Evolutionary conservation across 768 basidiomycete species (phyloP).

Genomic region (Amanita pseudoporphyria): DNA sequence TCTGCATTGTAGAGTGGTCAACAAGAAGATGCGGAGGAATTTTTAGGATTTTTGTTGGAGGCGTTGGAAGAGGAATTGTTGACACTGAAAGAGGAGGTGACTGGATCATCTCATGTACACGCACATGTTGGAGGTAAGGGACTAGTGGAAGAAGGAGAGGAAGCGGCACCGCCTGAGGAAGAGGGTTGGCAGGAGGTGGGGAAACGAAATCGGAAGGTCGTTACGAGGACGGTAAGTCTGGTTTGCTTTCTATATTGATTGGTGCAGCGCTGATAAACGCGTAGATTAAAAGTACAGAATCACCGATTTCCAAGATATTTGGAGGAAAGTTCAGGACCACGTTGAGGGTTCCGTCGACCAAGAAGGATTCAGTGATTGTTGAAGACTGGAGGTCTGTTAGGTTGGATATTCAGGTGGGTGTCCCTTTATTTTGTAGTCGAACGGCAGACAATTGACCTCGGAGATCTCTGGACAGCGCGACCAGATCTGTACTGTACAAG

Average conservation of each 20-base stretch:
- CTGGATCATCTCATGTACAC: slow-evolving; percentile 18
- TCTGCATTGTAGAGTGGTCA: slow-evolving; percentile 56
- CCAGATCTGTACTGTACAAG: slow-evolving; percentile 66
- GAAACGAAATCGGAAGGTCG: slow-evolving; percentile 68
- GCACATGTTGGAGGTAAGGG: slow-evolving; percentile 2
- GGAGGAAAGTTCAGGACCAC: slow-evolving; percentile 88
- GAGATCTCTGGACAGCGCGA: slow-evolving; percentile 39
- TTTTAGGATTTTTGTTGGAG: slow-evolving; percentile 94
- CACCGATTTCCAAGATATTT: slow-evolving; percentile 87
- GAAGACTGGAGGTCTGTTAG: slow-evolving; percentile 89
- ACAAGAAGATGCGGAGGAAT: slow-evolving; percentile 98
- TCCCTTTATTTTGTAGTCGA: slow-evolving; percentile 3
- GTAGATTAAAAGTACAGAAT: slow-evolving; percentile 72
- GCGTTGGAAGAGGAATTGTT: slow-evolving; percentile 89
- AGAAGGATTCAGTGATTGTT: slow-evolving; percentile 78
- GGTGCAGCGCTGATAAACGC: not conserved
- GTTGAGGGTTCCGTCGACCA: slow-evolving; percentile 59
- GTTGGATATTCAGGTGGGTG: slow-evolving; percentile 78
- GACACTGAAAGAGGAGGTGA: slow-evolving; percentile 46
- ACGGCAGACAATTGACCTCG: slow-evolving; percentile 1
- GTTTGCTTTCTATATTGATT: not conserved
- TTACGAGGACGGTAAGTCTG: slow-evolving; percentile 66
- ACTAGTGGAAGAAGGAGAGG: slow-evolving; percentile 35
- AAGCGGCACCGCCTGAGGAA: slow-evolving; percentile 32
- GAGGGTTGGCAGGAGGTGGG: slow-evolving; percentile 94